These are phyloP conservation scores for Mycena galopus DNA, from an alignment of 768 basidiomycete genomes.

Conservation along the genomic window DNA sequence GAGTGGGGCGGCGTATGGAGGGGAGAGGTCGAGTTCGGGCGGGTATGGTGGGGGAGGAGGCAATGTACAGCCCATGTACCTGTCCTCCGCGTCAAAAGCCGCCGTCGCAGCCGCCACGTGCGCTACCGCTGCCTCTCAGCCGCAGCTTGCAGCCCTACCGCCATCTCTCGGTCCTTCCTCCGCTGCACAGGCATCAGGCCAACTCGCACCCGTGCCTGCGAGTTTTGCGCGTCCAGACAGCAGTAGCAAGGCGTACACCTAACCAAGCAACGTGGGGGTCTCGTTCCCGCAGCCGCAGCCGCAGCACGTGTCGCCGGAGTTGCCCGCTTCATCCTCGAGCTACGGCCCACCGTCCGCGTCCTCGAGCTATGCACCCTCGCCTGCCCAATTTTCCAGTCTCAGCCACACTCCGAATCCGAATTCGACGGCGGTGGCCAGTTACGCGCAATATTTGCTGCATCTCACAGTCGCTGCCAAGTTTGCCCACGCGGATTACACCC, in stretches of 20 bases:
- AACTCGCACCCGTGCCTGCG: not conserved
- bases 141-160: no score
- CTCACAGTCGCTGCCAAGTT: no score
- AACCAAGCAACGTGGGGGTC: conserved; percentile 7
- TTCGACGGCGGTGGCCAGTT: no score
- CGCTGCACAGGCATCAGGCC: not conserved
- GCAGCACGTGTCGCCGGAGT: no score
- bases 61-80: not conserved
- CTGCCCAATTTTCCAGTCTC: not conserved
- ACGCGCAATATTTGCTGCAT: no score
- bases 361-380: not conserved
- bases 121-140: not conserved
- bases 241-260: not conserved
- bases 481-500: no score
- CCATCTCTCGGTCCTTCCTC: not conserved
- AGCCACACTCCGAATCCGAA: not conserved
- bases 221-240: not conserved
- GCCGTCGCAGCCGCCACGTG: not conserved
- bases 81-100: not conserved
- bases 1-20: not conserved
- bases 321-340: not conserved
- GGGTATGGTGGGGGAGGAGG: not conserved
- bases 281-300: conserved; percentile 9
- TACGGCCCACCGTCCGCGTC: not conserved
- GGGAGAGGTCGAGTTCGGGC: not conserved